A percentile compares a stretch with the other conserved stretches of the same genome.
Evolutionary conservation across 2,329 filamentous ascomycete species (phyloP).

Genomic region (Pseudocercospora cruenta): DNA sequence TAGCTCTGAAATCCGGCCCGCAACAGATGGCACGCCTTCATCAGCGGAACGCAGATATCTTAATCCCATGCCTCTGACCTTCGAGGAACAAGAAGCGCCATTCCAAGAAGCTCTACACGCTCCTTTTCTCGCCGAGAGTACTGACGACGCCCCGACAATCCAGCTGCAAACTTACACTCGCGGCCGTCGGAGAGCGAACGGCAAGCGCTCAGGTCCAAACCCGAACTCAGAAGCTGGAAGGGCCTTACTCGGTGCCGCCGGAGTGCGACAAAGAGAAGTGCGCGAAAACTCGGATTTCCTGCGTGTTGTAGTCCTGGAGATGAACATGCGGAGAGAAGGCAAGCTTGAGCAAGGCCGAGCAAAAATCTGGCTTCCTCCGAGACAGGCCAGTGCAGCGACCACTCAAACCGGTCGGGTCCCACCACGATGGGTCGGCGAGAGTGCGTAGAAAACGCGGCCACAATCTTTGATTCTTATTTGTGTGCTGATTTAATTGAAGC

Average conservation of each 20-base stretch:
- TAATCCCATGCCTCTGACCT: slow-evolving; percentile 55
- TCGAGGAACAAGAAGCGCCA: slow-evolving; percentile 43
- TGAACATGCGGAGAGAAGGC: slow-evolving; percentile 68
- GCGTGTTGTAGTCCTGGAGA: slow-evolving; percentile 66
- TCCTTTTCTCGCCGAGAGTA: slow-evolving; percentile 36
- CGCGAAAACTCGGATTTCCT: slow-evolving; percentile 67
- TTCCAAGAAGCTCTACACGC: slow-evolving; percentile 43
- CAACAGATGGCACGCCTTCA: slow-evolving; percentile 56
- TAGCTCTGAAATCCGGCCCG: slow-evolving; percentile 64
- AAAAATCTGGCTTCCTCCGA: slow-evolving; percentile 63
- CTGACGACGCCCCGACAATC: slow-evolving; percentile 57
- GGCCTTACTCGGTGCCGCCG: slow-evolving; percentile 39
- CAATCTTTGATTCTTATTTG: neutral
- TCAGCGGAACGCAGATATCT: slow-evolving; percentile 63
- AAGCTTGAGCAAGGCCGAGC: slow-evolving; percentile 64
- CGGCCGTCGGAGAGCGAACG: slow-evolving; percentile 35
- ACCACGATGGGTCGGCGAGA: slow-evolving; percentile 36
- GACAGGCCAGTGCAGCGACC: slow-evolving; percentile 41
- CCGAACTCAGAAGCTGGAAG: slow-evolving; percentile 50
- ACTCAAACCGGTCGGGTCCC: slow-evolving; percentile 30
- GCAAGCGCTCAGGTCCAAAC: slow-evolving; percentile 42
- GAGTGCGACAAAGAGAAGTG: slow-evolving; percentile 61
- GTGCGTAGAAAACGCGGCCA: slow-evolving; percentile 27
- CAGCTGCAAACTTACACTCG: slow-evolving; percentile 64
- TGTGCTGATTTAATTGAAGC: slow-evolving; percentile 15